Evolutionary conservation across 371 early-diverging fungal genomes (phyloP).

Genomic region (Mucor racemosus): DNA sequence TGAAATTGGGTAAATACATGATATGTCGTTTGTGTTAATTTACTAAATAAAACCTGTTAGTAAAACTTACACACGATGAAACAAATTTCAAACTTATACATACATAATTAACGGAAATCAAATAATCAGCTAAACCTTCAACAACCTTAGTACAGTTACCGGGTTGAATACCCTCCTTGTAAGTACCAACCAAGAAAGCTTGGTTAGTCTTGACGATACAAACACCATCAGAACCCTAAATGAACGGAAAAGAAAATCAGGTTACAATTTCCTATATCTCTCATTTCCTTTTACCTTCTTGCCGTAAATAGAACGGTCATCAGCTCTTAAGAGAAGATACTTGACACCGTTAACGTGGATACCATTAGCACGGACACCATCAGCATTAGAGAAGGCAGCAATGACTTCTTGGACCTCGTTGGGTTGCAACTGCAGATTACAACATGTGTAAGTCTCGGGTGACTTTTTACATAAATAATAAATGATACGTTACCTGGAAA

Average conservation of each 20-base stretch:
- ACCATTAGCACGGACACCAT: slow-evolving; percentile 67
- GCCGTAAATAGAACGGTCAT: slow-evolving; percentile 75
- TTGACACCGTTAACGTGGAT: slow-evolving; percentile 70
- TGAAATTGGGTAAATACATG: background rate
- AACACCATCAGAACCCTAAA: slow-evolving; percentile 73
- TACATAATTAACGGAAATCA: slow-evolving; percentile 73
- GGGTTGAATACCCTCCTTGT: slow-evolving; percentile 69
- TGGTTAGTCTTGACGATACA: slow-evolving; percentile 83
- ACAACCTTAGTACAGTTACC: slow-evolving; percentile 81
- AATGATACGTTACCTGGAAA: slow-evolving; percentile 60
- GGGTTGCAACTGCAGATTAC: slow-evolving; percentile 47
- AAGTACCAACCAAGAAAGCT: slow-evolving; percentile 78
- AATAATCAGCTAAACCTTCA: slow-evolving; percentile 84
- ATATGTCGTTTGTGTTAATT: background rate
- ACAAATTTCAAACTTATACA: slow-evolving; percentile 27
- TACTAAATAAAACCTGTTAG: background rate
- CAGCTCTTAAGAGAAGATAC: slow-evolving; percentile 74
- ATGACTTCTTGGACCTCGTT: slow-evolving; percentile 65
- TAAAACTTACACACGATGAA: background rate
- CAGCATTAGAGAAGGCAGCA: slow-evolving; percentile 68
- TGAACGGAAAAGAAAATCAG: background rate
- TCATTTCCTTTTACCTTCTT: slow-evolving; percentile 65
- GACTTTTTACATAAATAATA: background rate
- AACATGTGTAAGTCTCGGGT: background rate
- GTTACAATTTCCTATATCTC: background rate